Percentiles rank a stretch among this genome's conserved stretches.
Evolutionary conservation across 2,329 filamentous ascomycete species (phyloP).

Genomic region (Tolypocladium ovalisporum): DNA sequence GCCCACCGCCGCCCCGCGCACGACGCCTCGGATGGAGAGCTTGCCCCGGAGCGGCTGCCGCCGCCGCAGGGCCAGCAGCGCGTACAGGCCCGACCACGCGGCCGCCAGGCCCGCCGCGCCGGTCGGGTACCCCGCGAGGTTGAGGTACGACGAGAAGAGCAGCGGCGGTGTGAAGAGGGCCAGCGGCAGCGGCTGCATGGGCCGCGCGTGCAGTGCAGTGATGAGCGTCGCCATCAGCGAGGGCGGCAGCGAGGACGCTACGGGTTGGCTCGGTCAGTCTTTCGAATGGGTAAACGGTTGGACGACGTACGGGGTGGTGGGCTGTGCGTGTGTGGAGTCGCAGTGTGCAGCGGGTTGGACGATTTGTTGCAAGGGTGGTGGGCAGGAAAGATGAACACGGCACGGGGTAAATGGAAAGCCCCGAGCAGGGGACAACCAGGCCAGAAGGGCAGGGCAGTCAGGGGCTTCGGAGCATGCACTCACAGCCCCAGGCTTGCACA

Average conservation of each 20-base stretch:
- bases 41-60: slow-evolving; percentile 28
- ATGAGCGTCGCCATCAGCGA: slow-evolving; percentile 46
- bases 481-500: slow-evolving; percentile 39
- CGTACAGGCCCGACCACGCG: slow-evolving; percentile 47
- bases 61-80: slow-evolving; percentile 40
- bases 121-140: slow-evolving; percentile 46
- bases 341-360: not conserved
- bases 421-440: not conserved
- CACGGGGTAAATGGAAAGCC: not conserved
- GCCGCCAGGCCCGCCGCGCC: slow-evolving; percentile 45
- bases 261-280: not conserved
- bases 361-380: not conserved
- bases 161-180: slow-evolving; percentile 41
- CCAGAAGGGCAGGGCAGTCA: too few species aligned
- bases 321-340: not conserved
- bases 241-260: slow-evolving; percentile 43
- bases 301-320: too few species aligned
- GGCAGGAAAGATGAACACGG: not conserved
- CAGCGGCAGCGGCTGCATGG: slow-evolving; percentile 39
- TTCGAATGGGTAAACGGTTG: not conserved
- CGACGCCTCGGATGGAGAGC: slow-evolving; percentile 35
- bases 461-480: slow-evolving; percentile 15
- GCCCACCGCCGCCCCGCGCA: slow-evolving; percentile 39
- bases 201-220: slow-evolving; percentile 43
- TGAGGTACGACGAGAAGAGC: slow-evolving; percentile 46